phyloP scores from a whole-genome alignment of 805 yeast genomes.

The Phaffomyces thermotolerans region DNA sequence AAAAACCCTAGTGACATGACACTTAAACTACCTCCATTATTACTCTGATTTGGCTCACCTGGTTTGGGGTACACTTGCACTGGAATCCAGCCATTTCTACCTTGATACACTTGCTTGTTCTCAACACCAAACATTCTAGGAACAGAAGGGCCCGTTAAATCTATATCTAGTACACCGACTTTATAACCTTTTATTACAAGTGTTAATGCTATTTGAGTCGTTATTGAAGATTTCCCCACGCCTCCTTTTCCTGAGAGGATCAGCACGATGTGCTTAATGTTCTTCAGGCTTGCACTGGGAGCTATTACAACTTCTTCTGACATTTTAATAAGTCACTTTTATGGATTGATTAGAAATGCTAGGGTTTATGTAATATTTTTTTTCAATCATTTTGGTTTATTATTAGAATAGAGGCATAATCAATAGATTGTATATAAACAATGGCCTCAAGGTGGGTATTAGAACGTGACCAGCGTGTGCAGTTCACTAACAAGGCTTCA shows the following conservation, averaged over 20 bases:
- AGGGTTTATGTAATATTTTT: no score
- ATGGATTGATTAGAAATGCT: no score
- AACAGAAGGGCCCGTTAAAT: conserved; percentile 91
- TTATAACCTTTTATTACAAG: conserved; percentile 60
- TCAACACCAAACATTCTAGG: conserved; percentile 97
- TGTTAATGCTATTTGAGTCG: conserved; percentile 88
- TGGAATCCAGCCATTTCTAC: conserved; percentile 87
- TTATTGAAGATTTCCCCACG: conserved; percentile 93
- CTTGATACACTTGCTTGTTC: conserved; percentile 68
- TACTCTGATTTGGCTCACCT: conserved; percentile 3
- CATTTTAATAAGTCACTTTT: not conserved
- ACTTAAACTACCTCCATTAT: conserved; percentile 16
- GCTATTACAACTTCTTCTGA: not conserved
- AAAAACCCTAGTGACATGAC: conserved; percentile 88
- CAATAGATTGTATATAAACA: no score
- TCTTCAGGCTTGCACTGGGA: conserved; percentile 22
- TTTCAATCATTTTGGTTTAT: no score
- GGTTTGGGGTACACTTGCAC: conserved; percentile 40
- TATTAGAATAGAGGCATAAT: no score
- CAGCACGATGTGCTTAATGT: conserved; percentile 70
- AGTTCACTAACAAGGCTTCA: not conserved
- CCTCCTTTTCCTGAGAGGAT: conserved; percentile 95
- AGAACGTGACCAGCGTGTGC: not conserved
- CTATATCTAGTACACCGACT: conserved; percentile 95
- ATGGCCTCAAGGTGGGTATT: conserved; percentile 8